phyloP scores from a whole-genome alignment of 2,329 filamentous ascomycete genomes.

The Colletotrichum noveboracense region DNA sequence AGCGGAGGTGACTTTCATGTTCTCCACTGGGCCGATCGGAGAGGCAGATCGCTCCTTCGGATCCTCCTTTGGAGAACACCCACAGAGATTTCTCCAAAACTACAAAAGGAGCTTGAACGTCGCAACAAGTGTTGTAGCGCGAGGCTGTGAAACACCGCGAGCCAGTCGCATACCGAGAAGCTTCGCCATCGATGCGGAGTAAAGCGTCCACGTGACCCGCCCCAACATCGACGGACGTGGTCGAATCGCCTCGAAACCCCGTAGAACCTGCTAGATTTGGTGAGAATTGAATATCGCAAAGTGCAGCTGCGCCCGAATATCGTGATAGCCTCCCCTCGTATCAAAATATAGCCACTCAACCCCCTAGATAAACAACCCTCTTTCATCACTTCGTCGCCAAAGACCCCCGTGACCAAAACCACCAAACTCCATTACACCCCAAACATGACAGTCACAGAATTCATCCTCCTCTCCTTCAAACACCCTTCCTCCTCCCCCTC shows the following conservation, averaged over 20 bases:
- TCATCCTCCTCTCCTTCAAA: constrained; percentile 16
- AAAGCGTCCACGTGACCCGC: constrained; percentile 7
- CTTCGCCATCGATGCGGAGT: constrained; percentile 14
- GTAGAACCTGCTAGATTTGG: neutral
- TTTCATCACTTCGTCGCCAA: neutral
- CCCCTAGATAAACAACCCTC: rapidly evolving
- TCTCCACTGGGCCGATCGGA: neutral
- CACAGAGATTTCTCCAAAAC: neutral
- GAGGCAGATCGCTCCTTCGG: neutral
- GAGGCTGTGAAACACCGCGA: neutral
- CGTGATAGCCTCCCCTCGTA: neutral
- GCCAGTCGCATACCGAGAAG: constrained; percentile 1
- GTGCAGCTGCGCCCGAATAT: neutral
- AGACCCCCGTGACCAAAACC: neutral
- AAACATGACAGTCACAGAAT: constrained; percentile 21
- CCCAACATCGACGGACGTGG: neutral
- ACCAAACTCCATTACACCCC: neutral
- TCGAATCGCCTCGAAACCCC: neutral
- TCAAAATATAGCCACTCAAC: neutral
- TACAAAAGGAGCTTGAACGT: neutral
- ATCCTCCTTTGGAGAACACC: neutral
- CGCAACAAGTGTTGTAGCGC: neutral
- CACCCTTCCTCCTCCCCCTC: constrained; percentile 4
- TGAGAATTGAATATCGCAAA: neutral
- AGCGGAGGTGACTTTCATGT: neutral